Percentiles rank a stretch among this genome's conserved stretches.
Conservation (phyloP, 202 grass and related monocot species). For the Zizania palustris region DNA sequence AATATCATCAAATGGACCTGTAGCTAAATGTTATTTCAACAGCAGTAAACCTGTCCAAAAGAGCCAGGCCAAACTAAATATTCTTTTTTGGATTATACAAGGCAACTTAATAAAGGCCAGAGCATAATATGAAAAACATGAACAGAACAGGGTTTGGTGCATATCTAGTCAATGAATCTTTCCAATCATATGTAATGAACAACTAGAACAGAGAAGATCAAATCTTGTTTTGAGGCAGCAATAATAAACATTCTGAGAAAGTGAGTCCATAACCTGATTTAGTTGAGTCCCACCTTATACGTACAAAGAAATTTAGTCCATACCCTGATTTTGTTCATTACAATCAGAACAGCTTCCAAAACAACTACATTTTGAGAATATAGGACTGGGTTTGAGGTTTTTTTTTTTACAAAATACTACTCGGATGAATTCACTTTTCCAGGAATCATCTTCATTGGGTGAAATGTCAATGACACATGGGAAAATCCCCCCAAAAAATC, state of each 20-base stretch:
- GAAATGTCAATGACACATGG: too few relatives aligned
- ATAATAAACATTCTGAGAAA: neutral
- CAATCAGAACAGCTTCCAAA: neutral
- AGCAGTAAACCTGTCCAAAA: constrained; percentile 31
- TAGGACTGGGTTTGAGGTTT: neutral
- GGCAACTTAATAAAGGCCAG: constrained; percentile 9
- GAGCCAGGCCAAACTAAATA: neutral
- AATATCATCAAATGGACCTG: constrained; percentile 1
- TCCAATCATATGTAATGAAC: neutral
- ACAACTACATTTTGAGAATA: neutral
- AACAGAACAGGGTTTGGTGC: neutral
- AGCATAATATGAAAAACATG: constrained; percentile 15
- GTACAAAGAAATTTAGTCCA: too few relatives aligned
- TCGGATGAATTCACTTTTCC: neutral
- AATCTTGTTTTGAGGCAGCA: neutral
- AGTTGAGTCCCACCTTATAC: neutral
- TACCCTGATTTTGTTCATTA: neutral
- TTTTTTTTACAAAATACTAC: neutral
- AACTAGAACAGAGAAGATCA: neutral
- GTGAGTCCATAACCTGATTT: neutral
- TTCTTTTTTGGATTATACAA: constrained; percentile 1
- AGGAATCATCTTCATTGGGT: neutral
- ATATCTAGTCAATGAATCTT: neutral
- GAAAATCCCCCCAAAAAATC: too few relatives aligned
- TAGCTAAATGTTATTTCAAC: constrained; percentile 24